Conservation (phyloP, 129 eudicot genomes). For the Artemisia annua region DNA sequence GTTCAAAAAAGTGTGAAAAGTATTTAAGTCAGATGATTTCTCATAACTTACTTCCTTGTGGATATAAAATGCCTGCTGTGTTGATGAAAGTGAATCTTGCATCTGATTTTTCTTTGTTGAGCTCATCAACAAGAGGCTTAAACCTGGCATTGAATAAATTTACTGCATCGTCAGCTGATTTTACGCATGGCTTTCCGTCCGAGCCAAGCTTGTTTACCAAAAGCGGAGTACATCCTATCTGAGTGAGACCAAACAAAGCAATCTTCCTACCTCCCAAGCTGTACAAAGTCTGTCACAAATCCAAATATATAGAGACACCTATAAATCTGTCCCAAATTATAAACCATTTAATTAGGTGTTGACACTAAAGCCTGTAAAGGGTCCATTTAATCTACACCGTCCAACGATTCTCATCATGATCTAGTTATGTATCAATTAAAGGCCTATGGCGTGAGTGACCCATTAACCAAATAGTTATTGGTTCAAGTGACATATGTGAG, state of each 20-base stretch:
- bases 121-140: constrained; percentile 34
- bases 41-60: constrained; percentile 28
- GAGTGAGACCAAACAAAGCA: constrained; percentile 37
- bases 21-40: not conserved
- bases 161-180: constrained; percentile 12
- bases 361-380: too few relatives aligned
- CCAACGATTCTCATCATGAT: too few relatives aligned
- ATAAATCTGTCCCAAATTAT: not conserved
- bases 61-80: constrained; percentile 29
- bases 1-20: too few relatives aligned
- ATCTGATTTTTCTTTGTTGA: constrained; percentile 25
- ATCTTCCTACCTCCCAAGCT: constrained; percentile 50
- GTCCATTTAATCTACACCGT: too few relatives aligned
- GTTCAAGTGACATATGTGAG: too few relatives aligned
- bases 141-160: constrained; percentile 39
- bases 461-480: too few relatives aligned
- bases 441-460: too few relatives aligned
- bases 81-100: constrained; percentile 43
- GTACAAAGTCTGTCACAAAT: constrained; percentile 37
- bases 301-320: not conserved
- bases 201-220: not conserved
- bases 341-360: too few relatives aligned
- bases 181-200: constrained; percentile 28
- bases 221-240: constrained; percentile 43
- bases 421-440: too few relatives aligned